Conservation (phyloP, 805 yeast genomes). For the Monosporozyma siamensis region DNA sequence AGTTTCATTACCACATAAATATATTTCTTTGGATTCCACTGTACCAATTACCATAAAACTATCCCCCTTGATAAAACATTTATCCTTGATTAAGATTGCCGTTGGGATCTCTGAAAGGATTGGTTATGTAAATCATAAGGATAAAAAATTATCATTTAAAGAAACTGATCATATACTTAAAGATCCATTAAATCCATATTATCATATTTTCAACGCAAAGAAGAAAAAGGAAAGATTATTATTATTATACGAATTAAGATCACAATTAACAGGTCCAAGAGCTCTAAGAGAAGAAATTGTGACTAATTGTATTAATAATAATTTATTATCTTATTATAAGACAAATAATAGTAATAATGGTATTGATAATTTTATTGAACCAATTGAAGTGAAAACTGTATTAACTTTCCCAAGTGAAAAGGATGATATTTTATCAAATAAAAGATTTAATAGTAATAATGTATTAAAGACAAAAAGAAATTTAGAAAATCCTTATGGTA, state of each 20-base stretch:
- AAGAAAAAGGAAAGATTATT: slow-evolving; percentile 42
- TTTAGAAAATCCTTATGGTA: slow-evolving; percentile 26
- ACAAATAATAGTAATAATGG: slow-evolving; percentile 26
- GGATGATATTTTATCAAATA: slow-evolving; percentile 4
- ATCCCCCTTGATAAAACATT: slow-evolving; percentile 54
- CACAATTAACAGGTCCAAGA: slow-evolving; percentile 40
- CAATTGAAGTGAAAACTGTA: slow-evolving; percentile 21
- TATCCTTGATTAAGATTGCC: slow-evolving; percentile 52
- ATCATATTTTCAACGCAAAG: slow-evolving; percentile 25
- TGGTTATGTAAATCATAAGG: slow-evolving; percentile 46
- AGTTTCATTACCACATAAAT: slow-evolving; percentile 61
- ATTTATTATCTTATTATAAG: slow-evolving; percentile 45
- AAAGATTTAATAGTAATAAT: background rate
- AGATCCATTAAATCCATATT: slow-evolving; percentile 28
- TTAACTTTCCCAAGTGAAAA: slow-evolving; percentile 21
- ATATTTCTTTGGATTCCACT: slow-evolving; percentile 53
- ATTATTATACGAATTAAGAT: slow-evolving; percentile 54
- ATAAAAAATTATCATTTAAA: slow-evolving; percentile 44
- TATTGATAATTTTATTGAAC: slow-evolving; percentile 16
- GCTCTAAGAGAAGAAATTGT: slow-evolving; percentile 52
- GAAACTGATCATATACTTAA: slow-evolving; percentile 33
- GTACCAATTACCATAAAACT: slow-evolving; percentile 53
- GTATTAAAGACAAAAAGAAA: slow-evolving; percentile 15
- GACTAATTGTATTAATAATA: slow-evolving; percentile 47
- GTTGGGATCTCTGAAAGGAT: slow-evolving; percentile 60